A percentile compares a stretch with the other conserved stretches of the same genome.
phyloP scores from a whole-genome alignment of 2,329 filamentous ascomycete genomes.

The Aspergillus texensis region DNA sequence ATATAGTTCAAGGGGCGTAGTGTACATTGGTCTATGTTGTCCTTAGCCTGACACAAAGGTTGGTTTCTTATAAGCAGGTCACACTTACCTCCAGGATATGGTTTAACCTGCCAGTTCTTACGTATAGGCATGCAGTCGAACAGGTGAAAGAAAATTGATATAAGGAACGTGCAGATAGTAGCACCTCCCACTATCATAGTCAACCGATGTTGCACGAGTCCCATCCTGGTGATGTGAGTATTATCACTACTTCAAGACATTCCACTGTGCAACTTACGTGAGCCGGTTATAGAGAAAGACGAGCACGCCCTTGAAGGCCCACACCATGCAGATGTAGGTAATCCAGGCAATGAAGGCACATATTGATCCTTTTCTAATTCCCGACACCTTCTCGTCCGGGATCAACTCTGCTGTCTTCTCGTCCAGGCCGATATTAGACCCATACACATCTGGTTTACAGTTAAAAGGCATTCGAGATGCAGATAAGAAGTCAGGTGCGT shows the following conservation, averaged over 20 bases:
- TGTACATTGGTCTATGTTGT: slow-evolving; percentile 17
- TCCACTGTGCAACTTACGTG: slow-evolving; percentile 12
- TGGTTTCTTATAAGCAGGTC: neutral
- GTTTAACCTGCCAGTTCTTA: slow-evolving; percentile 24
- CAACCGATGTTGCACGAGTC: slow-evolving; percentile 21
- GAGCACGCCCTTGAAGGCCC: slow-evolving; percentile 22
- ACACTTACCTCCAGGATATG: slow-evolving; percentile 19
- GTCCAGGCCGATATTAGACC: slow-evolving; percentile 19
- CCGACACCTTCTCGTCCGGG: slow-evolving; percentile 11
- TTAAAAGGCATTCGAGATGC: neutral
- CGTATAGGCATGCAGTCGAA: slow-evolving; percentile 16
- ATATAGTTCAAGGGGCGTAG: slow-evolving; percentile 21
- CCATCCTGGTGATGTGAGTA: slow-evolving; percentile 10
- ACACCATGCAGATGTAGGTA: slow-evolving; percentile 21
- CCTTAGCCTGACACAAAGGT: neutral
- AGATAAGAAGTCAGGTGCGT: neutral
- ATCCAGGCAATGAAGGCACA: slow-evolving; percentile 22
- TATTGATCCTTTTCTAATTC: slow-evolving; percentile 12
- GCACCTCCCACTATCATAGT: slow-evolving; percentile 6
- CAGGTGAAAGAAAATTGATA: slow-evolving; percentile 19
- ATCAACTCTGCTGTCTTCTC: slow-evolving; percentile 14
- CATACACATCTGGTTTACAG: slow-evolving; percentile 7
- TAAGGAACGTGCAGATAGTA: slow-evolving; percentile 13
- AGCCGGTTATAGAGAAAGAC: slow-evolving; percentile 22
- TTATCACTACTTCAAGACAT: neutral